Percentiles rank a stretch among this genome's conserved stretches.
Evolutionary conservation across 1,284 basidiomycete genomes (phyloP).

Genomic region (Leccinum holopus): DNA sequence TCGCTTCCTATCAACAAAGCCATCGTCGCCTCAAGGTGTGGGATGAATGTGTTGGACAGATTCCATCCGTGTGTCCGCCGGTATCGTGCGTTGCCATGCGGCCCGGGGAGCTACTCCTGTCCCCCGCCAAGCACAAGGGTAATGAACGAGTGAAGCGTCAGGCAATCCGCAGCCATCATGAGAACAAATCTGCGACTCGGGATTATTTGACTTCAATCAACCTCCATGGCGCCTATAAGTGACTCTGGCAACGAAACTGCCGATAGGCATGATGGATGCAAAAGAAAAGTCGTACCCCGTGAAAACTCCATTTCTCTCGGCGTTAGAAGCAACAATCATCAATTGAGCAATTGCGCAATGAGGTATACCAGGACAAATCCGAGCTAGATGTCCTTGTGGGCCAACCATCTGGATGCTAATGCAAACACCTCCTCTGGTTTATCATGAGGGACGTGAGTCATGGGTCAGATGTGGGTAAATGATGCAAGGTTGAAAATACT

Average conservation of each 20-base stretch:
- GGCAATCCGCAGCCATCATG: background rate
- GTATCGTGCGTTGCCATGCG: background rate
- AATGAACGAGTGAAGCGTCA: background rate
- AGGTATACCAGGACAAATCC: background rate
- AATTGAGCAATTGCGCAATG: background rate
- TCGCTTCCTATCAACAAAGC: background rate
- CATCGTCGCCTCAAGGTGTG: background rate
- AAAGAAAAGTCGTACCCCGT: background rate
- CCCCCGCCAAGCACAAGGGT: background rate
- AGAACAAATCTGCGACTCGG: background rate
- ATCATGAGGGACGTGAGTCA: constrained; percentile 59
- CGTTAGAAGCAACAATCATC: background rate
- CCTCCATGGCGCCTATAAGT: background rate
- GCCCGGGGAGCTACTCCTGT: background rate
- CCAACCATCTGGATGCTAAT: constrained; percentile 62
- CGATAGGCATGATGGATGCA: background rate
- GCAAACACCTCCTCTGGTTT: constrained; percentile 59
- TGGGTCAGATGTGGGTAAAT: constrained; percentile 14
- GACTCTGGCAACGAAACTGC: background rate
- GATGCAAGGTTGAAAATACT: constrained; percentile 35
- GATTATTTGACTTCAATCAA: background rate
- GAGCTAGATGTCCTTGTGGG: constrained; percentile 40
- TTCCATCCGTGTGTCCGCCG: background rate
- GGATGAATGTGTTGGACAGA: background rate
- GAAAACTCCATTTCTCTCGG: background rate